Conservation (phyloP, 1,284 basidiomycete species). For the Phellinidium pouzarii region DNA sequence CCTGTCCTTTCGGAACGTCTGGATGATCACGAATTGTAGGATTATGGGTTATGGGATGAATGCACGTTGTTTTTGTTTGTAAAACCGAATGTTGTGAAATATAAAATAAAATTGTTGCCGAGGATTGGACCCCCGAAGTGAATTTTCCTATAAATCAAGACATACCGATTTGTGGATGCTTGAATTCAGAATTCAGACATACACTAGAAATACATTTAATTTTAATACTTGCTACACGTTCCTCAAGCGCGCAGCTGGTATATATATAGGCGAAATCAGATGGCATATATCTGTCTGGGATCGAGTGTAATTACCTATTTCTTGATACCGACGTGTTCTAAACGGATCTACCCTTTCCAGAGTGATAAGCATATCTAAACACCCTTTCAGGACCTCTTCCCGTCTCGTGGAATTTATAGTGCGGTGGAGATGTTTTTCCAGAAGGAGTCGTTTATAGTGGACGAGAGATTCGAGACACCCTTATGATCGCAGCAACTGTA, state of each 20-base stretch:
- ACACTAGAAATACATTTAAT: no score
- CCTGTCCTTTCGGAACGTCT: no score
- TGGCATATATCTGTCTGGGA: background rate
- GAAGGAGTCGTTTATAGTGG: conserved; percentile 62
- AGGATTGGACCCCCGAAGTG: no score
- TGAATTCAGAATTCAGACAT: no score
- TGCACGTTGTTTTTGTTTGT: no score
- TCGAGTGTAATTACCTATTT: conserved; percentile 42
- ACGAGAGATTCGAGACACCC: conserved; percentile 94
- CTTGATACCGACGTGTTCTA: conserved; percentile 54
- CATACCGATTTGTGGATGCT: no score
- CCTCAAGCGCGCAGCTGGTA: background rate
- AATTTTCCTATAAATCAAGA: no score
- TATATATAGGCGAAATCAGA: background rate
- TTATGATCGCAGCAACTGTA: conserved; percentile 28
- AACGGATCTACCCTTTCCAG: conserved; percentile 54
- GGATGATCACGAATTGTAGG: no score
- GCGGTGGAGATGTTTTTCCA: conserved; percentile 34
- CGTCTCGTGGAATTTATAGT: conserved; percentile 28
- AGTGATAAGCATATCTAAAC: conserved; percentile 43
- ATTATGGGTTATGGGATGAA: no score
- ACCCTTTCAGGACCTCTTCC: conserved; percentile 38
- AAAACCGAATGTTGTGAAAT: no score
- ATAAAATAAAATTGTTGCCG: no score
- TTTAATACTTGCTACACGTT: background rate